Evolutionary conservation across 2,329 filamentous ascomycete genomes (phyloP), one percentile per base, ranked within the genome.

Genomic region (Phialophora expanda): DNA sequence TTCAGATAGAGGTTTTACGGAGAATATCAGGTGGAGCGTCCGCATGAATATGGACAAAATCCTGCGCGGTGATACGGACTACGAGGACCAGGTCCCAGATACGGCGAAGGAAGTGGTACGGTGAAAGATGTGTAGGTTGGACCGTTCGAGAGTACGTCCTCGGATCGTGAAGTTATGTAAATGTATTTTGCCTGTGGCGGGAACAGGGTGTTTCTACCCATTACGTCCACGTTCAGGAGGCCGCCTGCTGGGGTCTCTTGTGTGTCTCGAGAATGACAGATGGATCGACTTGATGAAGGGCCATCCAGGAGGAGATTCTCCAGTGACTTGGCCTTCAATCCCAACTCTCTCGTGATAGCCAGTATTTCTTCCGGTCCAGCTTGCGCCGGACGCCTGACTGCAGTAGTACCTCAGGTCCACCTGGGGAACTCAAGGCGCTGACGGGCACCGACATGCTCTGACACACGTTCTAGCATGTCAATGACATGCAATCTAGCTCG

Each of bases 21-120:
- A 51, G 48, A 51, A 51, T 14, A 51, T 26, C 48, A n/a, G 48
- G 14, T 51, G 48, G 48, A 51, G 48, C 20, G 48, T 51, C 48
- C 14, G 48, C 22, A 51, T 51, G 48, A 51, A 51, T 26, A 51
- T 51, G 48, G 48, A 51, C 17, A 51, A 28, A 20, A 51, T 51
- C 24, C 12, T 51, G 48, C 20, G 48, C 4, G 48, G 20, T 14
- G 48, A 51, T 14, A 28, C 48, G 9, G 48, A 51, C 24, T 51
- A 24, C 20, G 48, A 51, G 48, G 48, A 51, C 20, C 48, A 51
- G 48, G 26, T 51, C 9, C 22, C 48, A 7, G 48, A 51, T 51
- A 51, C 72, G 76, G 61, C 74, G 77, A 17, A 51, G 12, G 48
- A 51, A 20, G 11, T 17, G n/a, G 48, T 26, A 26, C 22, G 20